These are phyloP conservation scores for Talaromyces piceae DNA, from an alignment of 2,329 filamentous ascomycete genomes.

Conservation along the genomic window DNA sequence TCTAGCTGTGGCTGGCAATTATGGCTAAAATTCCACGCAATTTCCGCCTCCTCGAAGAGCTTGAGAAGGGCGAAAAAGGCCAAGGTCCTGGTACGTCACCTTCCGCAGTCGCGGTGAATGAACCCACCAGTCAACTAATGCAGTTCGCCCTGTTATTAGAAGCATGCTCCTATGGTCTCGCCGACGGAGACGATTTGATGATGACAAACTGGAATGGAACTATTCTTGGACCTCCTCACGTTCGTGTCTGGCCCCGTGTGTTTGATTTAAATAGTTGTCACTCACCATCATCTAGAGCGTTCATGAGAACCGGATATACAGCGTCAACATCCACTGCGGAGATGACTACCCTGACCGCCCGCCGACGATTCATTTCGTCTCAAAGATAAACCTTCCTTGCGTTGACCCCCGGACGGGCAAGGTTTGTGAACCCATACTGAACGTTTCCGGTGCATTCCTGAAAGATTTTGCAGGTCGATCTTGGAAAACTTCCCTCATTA, in stretches of 20 bases:
- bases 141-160: conserved; percentile 46
- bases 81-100: conserved; percentile 63
- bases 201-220: conserved; percentile 99
- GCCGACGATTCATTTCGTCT: conserved; percentile 85
- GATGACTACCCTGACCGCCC: conserved; percentile 81
- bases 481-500: conserved; percentile 73
- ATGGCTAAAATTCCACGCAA: conserved; percentile 81
- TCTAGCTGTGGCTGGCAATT: conserved; percentile 32
- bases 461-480: conserved; percentile 59
- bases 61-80: conserved; percentile 98
- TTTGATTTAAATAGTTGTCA: neutral
- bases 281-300: conserved; percentile 56
- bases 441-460: neutral
- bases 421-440: conserved; percentile 35
- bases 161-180: conserved; percentile 92
- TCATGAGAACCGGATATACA: conserved; percentile 99
- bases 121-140: neutral
- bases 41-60: conserved; percentile 91
- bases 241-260: conserved; percentile 42
- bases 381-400: conserved; percentile 92
- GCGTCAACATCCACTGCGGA: conserved; percentile 92
- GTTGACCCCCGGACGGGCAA: conserved; percentile 73
- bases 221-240: conserved; percentile 91
- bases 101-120: neutral
- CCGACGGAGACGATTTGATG: conserved; percentile 85